Evolutionary conservation across 2,329 filamentous ascomycete species (phyloP).

Genomic region (Beauveria varroae): DNA sequence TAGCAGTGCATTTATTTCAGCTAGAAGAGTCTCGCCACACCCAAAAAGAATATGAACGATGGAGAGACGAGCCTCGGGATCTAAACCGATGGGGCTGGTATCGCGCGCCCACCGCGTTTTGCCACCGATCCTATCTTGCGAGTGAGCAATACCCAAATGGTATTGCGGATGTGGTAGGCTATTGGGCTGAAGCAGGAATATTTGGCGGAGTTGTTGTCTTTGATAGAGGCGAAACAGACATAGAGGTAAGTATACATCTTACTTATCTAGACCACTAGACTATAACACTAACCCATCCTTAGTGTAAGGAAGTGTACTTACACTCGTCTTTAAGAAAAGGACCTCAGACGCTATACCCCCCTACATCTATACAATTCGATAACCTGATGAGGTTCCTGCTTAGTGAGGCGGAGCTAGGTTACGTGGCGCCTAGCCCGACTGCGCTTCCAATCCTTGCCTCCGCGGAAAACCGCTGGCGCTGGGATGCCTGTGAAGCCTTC

Average conservation of each 20-base stretch:
- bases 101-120: background rate
- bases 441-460: background rate
- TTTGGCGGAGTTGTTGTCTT: slow-evolving; percentile 24
- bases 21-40: background rate
- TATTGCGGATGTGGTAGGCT: slow-evolving; percentile 18
- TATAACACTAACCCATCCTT: background rate
- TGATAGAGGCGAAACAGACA: slow-evolving; percentile 18
- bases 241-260: slow-evolving; percentile 10
- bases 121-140: background rate
- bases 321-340: background rate
- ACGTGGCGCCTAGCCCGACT: background rate
- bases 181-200: slow-evolving; percentile 23
- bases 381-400: background rate
- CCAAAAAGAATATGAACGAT: background rate
- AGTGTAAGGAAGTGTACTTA: background rate
- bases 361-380: background rate
- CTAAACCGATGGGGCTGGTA: background rate
- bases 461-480: background rate
- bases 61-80: background rate
- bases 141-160: slow-evolving; percentile 21
- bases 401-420: background rate
- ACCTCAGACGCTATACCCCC: background rate
- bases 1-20: background rate
- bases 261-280: background rate
- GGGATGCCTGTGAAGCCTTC: background rate